phyloP scores from a whole-genome alignment of 2,329 filamentous ascomycete species.

The Epicoccum sorghinum region DNA sequence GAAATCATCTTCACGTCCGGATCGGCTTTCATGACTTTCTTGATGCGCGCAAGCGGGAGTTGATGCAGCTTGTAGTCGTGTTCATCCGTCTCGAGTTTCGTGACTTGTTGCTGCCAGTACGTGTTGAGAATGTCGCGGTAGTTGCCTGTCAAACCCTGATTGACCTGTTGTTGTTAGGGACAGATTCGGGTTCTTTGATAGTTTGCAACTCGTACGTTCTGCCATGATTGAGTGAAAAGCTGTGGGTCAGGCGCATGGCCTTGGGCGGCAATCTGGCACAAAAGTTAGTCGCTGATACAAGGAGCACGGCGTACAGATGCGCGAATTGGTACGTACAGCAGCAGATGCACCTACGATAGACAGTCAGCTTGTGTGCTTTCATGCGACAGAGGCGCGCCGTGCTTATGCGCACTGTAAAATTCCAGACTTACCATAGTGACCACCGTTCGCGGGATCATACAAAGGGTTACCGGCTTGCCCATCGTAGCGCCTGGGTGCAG shows the following conservation, averaged over 20 bases:
- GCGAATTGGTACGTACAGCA: constrained; percentile 59
- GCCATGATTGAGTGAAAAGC: constrained; percentile 92
- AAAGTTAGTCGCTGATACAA: constrained; percentile 36
- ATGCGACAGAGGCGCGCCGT: constrained; percentile 17
- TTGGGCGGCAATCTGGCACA: constrained; percentile 76
- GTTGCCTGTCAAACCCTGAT: constrained; percentile 88
- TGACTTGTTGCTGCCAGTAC: constrained; percentile 99
- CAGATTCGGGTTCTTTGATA: background rate
- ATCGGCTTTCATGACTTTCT: constrained; percentile 99
- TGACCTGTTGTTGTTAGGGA: constrained; percentile 67
- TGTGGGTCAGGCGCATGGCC: constrained; percentile 88
- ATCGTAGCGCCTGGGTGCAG: constrained; percentile 54
- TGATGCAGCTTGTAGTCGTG: constrained; percentile 99
- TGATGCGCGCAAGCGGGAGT: constrained; percentile 94
- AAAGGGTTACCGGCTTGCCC: constrained; percentile 56
- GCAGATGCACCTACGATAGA: constrained; percentile 66
- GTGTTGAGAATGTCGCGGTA: constrained; percentile 98
- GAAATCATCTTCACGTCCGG: constrained; percentile 99
- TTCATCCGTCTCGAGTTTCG: constrained; percentile 88
- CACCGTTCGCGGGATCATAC: constrained; percentile 55
- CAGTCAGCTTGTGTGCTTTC: constrained; percentile 26
- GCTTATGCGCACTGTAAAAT: constrained; percentile 1
- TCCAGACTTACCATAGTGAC: constrained; percentile 55
- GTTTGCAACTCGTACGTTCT: constrained; percentile 68
- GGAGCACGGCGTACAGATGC: constrained; percentile 19